Evolutionary conservation across 2,329 filamentous ascomycete species (phyloP).

Genomic region (Alternaria solani): DNA sequence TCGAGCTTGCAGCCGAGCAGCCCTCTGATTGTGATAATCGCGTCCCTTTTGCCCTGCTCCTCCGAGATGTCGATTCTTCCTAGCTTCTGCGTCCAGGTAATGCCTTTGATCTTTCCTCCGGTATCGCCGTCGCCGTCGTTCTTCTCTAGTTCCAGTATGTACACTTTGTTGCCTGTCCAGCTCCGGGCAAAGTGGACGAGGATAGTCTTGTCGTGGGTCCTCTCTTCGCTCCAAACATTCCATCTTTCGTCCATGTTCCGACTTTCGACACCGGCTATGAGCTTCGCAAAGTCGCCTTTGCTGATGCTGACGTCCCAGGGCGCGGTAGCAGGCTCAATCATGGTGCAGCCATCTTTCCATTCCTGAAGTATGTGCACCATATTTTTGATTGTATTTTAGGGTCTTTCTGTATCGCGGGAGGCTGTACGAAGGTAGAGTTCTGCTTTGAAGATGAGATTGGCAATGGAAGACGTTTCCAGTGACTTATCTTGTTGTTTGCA

Average conservation of each 20-base stretch:
- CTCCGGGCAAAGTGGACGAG: background rate
- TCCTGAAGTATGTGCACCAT: background rate
- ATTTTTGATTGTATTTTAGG: background rate
- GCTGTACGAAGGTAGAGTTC: background rate
- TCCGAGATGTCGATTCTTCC: background rate
- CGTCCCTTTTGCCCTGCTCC: background rate
- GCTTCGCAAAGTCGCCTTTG: background rate
- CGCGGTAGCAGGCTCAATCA: background rate
- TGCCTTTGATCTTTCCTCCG: background rate
- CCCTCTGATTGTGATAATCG: background rate
- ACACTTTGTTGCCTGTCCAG: background rate
- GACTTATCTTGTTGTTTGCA: background rate
- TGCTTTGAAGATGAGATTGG: background rate
- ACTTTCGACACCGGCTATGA: background rate
- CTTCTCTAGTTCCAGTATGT: background rate
- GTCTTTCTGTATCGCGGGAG: too few relatives aligned
- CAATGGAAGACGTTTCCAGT: background rate
- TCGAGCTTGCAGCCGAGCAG: background rate
- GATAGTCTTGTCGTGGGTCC: too few relatives aligned
- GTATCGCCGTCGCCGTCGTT: background rate
- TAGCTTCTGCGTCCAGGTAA: background rate
- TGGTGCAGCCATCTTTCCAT: background rate
- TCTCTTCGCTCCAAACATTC: background rate
- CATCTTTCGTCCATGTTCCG: background rate
- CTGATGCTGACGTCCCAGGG: background rate